Base-by-base conservation (phyloP, 768 basidiomycete species). In the Trametes coccinea region DNA sequence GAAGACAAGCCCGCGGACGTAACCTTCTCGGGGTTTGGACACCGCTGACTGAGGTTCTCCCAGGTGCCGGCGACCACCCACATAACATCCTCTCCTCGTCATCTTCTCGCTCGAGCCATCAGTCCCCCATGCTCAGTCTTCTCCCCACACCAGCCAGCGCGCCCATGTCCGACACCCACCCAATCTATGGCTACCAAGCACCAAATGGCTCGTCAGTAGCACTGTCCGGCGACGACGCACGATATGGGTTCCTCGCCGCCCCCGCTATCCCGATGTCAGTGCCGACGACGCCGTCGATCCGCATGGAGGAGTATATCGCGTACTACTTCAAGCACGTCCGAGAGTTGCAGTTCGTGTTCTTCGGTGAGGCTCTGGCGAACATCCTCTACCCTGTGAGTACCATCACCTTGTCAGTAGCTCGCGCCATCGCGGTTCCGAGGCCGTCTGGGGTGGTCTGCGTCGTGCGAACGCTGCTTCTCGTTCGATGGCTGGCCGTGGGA, bases 251-350 rank as follows among this genome's bases (percentile, higher is more conserved):
- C 53, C 55, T 57, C 46, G 47, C 50, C n/a, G 33, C 41, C 2
- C 56, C 59, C n/a, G 56, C 53, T 37, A 37, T 67, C n/a, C 73
- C 71, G 64, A 54, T 74, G 68, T 72, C 58, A 53, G 72, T 37
- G 69, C 62, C 63, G 69, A 75, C 30, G 74, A 74, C 43, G 80
- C 82, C 63, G 76, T 74, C 57, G 70, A 72, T 37, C 71, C 82
- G 43, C 82, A 60, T 84, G 65, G 79, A 81, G 56, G 82, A 85
- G 40, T 82, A 86, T 63, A 82, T 90, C 54, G 75, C 85, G 66
- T 89, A 91, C 73, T 92, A 91, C 73, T 91, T 93, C 70, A 82
- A 84, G 54, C 80, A 87, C 61, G 86, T 92, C 62, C 83, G 84
- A 22, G 82, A 82, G 66, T 75, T 86, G 60, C 86, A 90, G 68